Evolutionary conservation across 371 early-diverging fungal genomes (phyloP).

Genomic region (Dinochytrium kinnereticum): DNA sequence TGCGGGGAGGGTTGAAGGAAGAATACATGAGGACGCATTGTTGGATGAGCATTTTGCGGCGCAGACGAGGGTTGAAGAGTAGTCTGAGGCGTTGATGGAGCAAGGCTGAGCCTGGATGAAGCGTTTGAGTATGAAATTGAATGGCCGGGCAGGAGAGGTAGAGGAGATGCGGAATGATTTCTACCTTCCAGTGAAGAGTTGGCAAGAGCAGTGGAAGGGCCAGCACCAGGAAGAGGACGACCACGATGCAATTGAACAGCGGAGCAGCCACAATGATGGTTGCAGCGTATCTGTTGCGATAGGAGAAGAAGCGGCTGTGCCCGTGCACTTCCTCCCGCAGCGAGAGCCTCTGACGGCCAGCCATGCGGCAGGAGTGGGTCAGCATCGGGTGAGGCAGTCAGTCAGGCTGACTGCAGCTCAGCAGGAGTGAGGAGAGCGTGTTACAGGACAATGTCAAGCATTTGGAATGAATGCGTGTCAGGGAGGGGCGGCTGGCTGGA

Average conservation of each 20-base stretch:
- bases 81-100: neutral
- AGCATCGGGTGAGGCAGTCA: no score
- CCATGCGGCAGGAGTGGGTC: no score
- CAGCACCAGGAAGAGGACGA: neutral
- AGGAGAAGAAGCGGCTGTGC: neutral
- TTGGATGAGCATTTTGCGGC: neutral
- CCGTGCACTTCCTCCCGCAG: no score
- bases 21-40: neutral
- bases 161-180: no score
- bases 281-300: neutral
- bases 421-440: no score
- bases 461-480: no score
- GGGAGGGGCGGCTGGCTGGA: no score
- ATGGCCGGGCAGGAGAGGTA: neutral
- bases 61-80: neutral
- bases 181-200: slow-evolving; percentile 2
- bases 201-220: neutral
- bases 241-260: neutral
- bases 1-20: neutral
- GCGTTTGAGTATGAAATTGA: neutral
- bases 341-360: no score
- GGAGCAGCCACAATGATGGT: neutral
- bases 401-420: no score
- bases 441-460: no score
- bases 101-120: neutral